Percentiles rank a stretch among this genome's conserved stretches.
Evolutionary conservation across 2,329 filamentous ascomycete genomes (phyloP).

Genomic region (Fusarium tupiense): DNA sequence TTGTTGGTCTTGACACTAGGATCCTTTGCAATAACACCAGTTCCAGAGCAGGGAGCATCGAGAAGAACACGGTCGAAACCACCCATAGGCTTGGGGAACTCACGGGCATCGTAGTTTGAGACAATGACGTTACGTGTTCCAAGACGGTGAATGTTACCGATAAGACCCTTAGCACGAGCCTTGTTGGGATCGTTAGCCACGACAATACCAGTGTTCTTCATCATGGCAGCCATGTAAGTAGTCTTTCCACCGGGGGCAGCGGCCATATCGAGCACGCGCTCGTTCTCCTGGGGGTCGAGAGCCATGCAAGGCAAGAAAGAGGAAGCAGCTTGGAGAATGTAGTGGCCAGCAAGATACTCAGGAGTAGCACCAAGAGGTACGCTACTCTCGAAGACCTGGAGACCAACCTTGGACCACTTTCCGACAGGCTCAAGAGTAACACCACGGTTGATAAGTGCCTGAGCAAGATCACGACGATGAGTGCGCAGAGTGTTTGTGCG

Average conservation of each 20-base stretch:
- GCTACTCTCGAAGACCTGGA: slow-evolving; percentile 94
- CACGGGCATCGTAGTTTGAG: slow-evolving; percentile 92
- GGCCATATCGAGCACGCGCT: slow-evolving; percentile 93
- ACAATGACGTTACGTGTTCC: slow-evolving; percentile 95
- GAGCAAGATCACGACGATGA: slow-evolving; percentile 81
- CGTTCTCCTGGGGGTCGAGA: slow-evolving; percentile 89
- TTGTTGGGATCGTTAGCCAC: slow-evolving; percentile 98
- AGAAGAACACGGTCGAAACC: slow-evolving; percentile 95
- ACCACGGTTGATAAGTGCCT: slow-evolving; percentile 93
- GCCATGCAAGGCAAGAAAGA: slow-evolving; percentile 99
- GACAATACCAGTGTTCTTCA: slow-evolving; percentile 94
- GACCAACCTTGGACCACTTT: slow-evolving; percentile 98
- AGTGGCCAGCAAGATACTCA: slow-evolving; percentile 96
- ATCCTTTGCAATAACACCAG: slow-evolving; percentile 97
- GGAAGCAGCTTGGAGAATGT: slow-evolving; percentile 95
- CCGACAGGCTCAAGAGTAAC: slow-evolving; percentile 96
- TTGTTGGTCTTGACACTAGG: slow-evolving; percentile 98
- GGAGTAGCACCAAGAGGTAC: slow-evolving; percentile 91
- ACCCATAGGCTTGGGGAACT: slow-evolving; percentile 93
- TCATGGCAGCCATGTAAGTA: slow-evolving; percentile 93
- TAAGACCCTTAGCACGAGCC: slow-evolving; percentile 91
- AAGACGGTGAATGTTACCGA: slow-evolving; percentile 96
- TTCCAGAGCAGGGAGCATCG: slow-evolving; percentile 95
- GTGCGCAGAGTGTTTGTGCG: slow-evolving; percentile 93
- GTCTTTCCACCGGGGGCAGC: slow-evolving; percentile 96